Conservation (phyloP, 1,139 yeast genomes). For the Blastobotrys ciferrii region DNA sequence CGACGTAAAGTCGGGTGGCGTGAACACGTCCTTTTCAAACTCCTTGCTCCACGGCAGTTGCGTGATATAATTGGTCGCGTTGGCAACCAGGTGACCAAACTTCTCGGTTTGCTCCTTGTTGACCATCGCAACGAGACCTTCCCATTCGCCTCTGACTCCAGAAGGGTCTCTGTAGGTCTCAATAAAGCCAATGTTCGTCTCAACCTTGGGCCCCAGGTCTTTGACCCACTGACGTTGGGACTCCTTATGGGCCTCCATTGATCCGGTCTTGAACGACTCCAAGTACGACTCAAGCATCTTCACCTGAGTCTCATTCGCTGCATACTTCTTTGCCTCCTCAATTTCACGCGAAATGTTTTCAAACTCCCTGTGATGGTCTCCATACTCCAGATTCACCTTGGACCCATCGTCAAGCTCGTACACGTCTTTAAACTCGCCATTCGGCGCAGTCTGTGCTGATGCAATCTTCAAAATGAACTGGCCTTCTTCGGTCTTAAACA, state of each 20-base stretch:
- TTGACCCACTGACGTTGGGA: constrained; percentile 88
- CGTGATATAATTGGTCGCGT: constrained; percentile 62
- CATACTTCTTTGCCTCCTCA: constrained; percentile 55
- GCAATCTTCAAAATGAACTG: constrained; percentile 34
- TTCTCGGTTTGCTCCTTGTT: constrained; percentile 82
- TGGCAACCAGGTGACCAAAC: constrained; percentile 64
- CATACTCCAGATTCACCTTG: constrained; percentile 54
- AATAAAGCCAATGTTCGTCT: constrained; percentile 84
- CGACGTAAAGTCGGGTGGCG: constrained; percentile 89
- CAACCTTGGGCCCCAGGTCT: constrained; percentile 79
- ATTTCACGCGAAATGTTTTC: constrained; percentile 55
- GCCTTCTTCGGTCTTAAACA: constrained; percentile 41
- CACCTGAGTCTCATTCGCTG: constrained; percentile 70
- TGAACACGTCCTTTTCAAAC: constrained; percentile 79
- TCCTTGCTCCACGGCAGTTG: constrained; percentile 73
- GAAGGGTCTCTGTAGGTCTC: constrained; percentile 92
- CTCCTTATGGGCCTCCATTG: constrained; percentile 79
- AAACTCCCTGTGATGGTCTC: constrained; percentile 74
- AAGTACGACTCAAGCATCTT: constrained; percentile 65
- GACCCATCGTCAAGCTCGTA: constrained; percentile 35
- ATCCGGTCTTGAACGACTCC: constrained; percentile 73
- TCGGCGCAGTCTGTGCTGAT: constrained; percentile 30
- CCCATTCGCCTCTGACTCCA: constrained; percentile 94
- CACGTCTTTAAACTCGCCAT: constrained; percentile 24
- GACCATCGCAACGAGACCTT: constrained; percentile 89